These are phyloP conservation scores for sunflower (Helianthus annuus) DNA, from an alignment of 129 eudicot genomes.

Conservation along the genomic window HanXRQr2.0-SUNRISE NC_035435.2:2696668-2697167, in stretches of 20 bases:
- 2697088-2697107: too few relatives aligned
- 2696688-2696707: constrained; percentile 6
- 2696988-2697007: too few relatives aligned
- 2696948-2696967: too few relatives aligned
- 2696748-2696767: constrained; percentile 33
- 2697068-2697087: too few relatives aligned
- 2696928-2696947: too few relatives aligned
- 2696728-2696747: constrained; percentile 29
- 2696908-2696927: background rate
- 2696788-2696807: constrained; percentile 12
- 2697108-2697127: too few relatives aligned
- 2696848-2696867: background rate
- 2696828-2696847: background rate
- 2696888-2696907: background rate
- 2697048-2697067: too few relatives aligned
- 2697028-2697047: too few relatives aligned
- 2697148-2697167: too few relatives aligned
- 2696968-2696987: too few relatives aligned
- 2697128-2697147: too few relatives aligned
- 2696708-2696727: background rate
- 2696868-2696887: background rate
- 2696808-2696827: constrained; percentile 27
- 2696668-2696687: background rate
- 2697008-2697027: too few relatives aligned
- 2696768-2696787: constrained; percentile 11